A percentile compares a stretch with the other conserved stretches of the same genome.
phyloP scores from a whole-genome alignment of 495 filamentous ascomycete genomes.

The Annulohypoxylon bovei region DNA sequence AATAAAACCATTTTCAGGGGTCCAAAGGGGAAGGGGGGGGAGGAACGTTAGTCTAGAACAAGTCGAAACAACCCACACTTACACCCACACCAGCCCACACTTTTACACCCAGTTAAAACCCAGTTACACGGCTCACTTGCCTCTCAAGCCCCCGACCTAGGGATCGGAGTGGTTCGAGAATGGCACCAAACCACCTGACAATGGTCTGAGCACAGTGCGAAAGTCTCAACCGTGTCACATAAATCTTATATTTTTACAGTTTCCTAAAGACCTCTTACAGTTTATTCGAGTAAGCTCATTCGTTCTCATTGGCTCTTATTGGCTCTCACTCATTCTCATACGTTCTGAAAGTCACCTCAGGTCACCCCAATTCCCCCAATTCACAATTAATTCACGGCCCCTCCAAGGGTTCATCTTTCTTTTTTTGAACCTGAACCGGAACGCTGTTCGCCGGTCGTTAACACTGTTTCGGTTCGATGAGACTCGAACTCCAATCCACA shows the following conservation, averaged over 20 bases:
- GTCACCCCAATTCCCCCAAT: not conserved
- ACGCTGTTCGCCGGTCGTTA: slow-evolving; percentile 40
- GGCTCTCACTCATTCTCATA: not conserved
- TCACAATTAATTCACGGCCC: not conserved
- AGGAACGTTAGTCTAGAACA: slow-evolving; percentile 31
- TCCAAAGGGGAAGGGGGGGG: not conserved
- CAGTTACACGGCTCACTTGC: slow-evolving; percentile 26
- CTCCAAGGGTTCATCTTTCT: not conserved
- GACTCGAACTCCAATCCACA: not conserved
- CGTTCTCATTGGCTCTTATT: not conserved
- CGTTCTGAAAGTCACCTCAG: not conserved
- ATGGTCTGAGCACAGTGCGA: slow-evolving; percentile 44
- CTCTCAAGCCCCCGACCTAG: slow-evolving; percentile 23
- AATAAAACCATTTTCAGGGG: not conserved
- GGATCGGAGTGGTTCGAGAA: slow-evolving; percentile 44
- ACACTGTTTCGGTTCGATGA: slow-evolving; percentile 12
- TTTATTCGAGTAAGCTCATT: slow-evolving; percentile 13
- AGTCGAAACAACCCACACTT: slow-evolving; percentile 36
- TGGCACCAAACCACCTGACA: slow-evolving; percentile 43
- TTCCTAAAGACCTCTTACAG: not conserved
- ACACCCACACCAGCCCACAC: slow-evolving; percentile 26
- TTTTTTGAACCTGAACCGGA: slow-evolving; percentile 8
- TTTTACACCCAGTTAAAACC: slow-evolving; percentile 12
- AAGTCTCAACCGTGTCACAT: not conserved
- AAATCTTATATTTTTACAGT: slow-evolving; percentile 8